A percentile compares a stretch with the other conserved stretches of the same genome.
Conservation (phyloP, 148 eudicot species). For the Euryodendron excelsum region DNA sequence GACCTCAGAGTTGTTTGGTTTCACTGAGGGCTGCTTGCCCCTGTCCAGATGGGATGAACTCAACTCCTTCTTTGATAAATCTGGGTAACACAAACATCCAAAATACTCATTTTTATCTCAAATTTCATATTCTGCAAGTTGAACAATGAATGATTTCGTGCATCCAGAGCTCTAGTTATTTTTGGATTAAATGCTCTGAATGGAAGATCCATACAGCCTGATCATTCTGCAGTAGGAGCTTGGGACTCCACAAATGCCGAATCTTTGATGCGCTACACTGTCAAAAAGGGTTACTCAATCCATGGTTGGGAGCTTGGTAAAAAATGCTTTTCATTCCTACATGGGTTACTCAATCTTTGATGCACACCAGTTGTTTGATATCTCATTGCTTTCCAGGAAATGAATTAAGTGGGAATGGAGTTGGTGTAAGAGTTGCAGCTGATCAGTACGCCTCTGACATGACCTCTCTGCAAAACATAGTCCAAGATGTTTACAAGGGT, state of each 20-base stretch:
- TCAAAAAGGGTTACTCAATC: conserved; percentile 53
- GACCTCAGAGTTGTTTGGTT: conserved; percentile 57
- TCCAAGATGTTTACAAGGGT: conserved; percentile 51
- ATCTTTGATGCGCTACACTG: conserved; percentile 67
- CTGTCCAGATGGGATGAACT: conserved; percentile 86
- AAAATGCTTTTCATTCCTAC: neutral
- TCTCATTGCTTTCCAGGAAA: conserved; percentile 49
- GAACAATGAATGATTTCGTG: neutral
- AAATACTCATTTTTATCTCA: neutral
- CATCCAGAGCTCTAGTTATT: conserved; percentile 54
- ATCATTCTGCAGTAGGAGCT: conserved; percentile 53
- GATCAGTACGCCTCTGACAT: conserved; percentile 62
- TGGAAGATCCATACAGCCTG: conserved; percentile 47
- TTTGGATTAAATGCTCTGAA: conserved; percentile 82
- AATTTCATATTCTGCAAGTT: neutral
- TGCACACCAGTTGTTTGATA: neutral
- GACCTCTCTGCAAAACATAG: conserved; percentile 33
- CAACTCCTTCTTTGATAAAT: conserved; percentile 55
- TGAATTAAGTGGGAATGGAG: conserved; percentile 73
- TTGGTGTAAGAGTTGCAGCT: conserved; percentile 64
- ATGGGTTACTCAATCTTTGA: too few relatives aligned
- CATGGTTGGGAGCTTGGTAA: conserved; percentile 89
- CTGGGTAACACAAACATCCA: conserved; percentile 44
- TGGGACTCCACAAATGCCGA: conserved; percentile 80
- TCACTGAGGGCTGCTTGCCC: conserved; percentile 71